Evolutionary conservation across 176 grass and related monocot species (phyloP).

Genomic region (Ampelocalamus luodianensis): DNA sequence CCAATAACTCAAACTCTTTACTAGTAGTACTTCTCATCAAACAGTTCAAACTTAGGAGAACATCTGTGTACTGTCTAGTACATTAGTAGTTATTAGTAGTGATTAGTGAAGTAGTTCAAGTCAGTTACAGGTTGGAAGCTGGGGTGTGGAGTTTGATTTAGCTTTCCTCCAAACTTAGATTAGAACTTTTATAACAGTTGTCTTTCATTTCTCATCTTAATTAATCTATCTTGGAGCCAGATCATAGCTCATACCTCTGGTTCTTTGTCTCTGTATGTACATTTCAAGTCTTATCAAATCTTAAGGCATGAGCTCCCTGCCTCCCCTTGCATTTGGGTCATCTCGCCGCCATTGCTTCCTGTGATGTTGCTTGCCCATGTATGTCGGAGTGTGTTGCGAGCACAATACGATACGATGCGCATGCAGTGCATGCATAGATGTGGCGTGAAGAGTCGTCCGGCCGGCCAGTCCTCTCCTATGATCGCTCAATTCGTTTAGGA

Average conservation of each 20-base stretch:
- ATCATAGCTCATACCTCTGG: background rate
- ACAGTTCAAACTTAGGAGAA: slow-evolving; percentile 10
- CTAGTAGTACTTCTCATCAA: background rate
- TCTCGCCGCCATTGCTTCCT: background rate
- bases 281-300: background rate
- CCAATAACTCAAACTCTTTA: slow-evolving; percentile 1
- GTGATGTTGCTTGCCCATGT: background rate
- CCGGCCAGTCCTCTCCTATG: background rate
- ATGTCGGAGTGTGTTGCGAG: background rate
- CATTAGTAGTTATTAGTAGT: background rate
- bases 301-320: background rate
- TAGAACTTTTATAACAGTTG: background rate
- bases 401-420: background rate
- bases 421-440: background rate
- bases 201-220: background rate
- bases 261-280: background rate
- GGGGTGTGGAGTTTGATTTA: slow-evolving; percentile 27
- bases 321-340: background rate
- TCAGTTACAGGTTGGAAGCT: background rate
- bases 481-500: background rate
- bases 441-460: background rate
- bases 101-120: background rate
- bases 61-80: background rate
- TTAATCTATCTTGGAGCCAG: slow-evolving; percentile 8
- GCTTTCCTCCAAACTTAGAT: slow-evolving; percentile 38